Base-by-base conservation (phyloP, 2,329 filamentous ascomycete species). In the Fusarium sp. region DNA sequence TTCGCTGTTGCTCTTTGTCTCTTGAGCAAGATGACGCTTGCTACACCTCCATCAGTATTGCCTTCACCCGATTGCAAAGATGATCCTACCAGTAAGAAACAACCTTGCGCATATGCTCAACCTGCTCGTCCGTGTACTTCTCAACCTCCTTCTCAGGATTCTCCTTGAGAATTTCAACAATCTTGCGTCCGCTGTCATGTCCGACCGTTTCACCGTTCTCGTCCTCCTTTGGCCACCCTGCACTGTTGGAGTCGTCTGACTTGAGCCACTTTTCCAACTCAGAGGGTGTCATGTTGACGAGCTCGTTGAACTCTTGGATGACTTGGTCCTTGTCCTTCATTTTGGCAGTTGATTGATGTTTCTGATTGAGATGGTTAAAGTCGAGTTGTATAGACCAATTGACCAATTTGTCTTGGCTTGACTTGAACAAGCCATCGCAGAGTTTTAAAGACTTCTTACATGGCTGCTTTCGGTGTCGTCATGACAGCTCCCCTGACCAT, bases 1-100 rank as follows among this genome's bases (percentile, higher is more conserved):
- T 72, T 91, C 84, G 66, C 85, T 82, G 76, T 92, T 91, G 37
- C 84, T 85, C 70, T 85, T 87, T 65, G 87, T 85, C 79, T 93
- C 91, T 75, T 92, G 90, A 0, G 90, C 91, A 0, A 93, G 82
- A 81, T 93, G 91, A 6, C 90, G 85, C 79, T 93, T 93, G 79
- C 83, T 85, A 9, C 4, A 8, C 0, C n/a, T 3, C 14, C 2
- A 2, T 62, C 3, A 62, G 31, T 2, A 5, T 14, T 16, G 2
- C 6, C 7, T 1, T 18, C 18, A 54, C 8, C 37, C 20, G 13
- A 18, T 11, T 4, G 14, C 1, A 14, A 38, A 14, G 13, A 34
- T 10, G 2, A 24, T 2, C 82, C 47, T 72, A 85, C 83, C 89
- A 91, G 71, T 92, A 92, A 0, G 90, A 85, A 1, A 91, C 90